Percentiles rank a stretch among this genome's conserved stretches.
These are phyloP conservation scores for Epichloe baconii DNA, from an alignment of 2,329 filamentous ascomycete species.

Conservation along the genomic window DNA sequence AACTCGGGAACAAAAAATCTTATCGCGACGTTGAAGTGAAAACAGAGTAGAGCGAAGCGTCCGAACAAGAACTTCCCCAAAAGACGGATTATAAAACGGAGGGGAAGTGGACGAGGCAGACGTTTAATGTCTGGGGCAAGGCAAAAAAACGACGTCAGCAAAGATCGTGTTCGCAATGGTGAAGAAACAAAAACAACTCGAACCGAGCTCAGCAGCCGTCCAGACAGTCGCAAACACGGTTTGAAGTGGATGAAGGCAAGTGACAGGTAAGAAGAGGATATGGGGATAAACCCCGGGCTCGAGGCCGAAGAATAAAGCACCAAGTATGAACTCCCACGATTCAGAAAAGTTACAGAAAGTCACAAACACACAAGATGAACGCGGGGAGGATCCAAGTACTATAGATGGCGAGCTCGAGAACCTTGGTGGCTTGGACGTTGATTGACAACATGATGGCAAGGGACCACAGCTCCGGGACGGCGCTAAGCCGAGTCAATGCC, in stretches of 20 bases:
- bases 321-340: neutral
- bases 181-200: neutral
- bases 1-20: too few species aligned
- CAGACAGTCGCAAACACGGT: neutral
- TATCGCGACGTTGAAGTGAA: too few species aligned
- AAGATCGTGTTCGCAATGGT: neutral
- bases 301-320: neutral
- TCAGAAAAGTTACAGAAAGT: neutral
- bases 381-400: neutral
- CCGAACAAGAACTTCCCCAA: neutral
- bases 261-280: neutral
- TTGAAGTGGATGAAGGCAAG: neutral
- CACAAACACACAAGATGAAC: neutral
- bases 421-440: neutral
- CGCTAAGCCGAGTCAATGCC: conserved; percentile 6
- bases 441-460: neutral
- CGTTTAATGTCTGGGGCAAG: neutral
- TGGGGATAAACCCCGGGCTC: conserved; percentile 1
- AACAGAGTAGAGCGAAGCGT: too few species aligned
- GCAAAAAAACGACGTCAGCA: neutral
- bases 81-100: neutral
- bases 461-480: conserved; percentile 3
- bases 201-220: neutral
- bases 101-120: neutral
- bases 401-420: neutral